A percentile compares a stretch with the other conserved stretches of the same genome.
phyloP scores from a whole-genome alignment of 768 basidiomycete species.

The Boletus vinaceobasis region DNA sequence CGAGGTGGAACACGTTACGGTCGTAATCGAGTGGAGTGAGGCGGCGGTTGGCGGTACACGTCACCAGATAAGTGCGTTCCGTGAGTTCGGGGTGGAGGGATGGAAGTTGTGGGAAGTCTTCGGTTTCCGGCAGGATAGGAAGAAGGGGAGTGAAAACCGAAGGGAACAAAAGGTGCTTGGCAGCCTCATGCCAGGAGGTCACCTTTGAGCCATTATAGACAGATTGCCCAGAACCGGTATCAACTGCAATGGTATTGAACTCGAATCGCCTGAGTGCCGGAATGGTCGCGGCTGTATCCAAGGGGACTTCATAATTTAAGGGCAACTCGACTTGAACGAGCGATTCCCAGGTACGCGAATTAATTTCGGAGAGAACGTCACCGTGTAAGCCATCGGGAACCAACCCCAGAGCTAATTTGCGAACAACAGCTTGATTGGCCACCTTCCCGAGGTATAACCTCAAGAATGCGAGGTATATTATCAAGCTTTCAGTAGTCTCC shows the following conservation, averaged over 20 bases:
- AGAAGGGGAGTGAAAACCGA: conserved; percentile 63
- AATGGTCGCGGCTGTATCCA: conserved; percentile 18
- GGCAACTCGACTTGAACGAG: conserved; percentile 56
- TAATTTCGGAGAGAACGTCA: conserved; percentile 45
- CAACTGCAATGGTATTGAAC: conserved; percentile 72
- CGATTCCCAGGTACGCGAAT: conserved; percentile 59
- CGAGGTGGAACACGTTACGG: conserved; percentile 98
- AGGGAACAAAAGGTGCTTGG: conserved; percentile 87
- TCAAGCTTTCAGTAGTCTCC: conserved; percentile 49
- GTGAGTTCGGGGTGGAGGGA: conserved; percentile 80
- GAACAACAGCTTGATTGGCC: conserved; percentile 52
- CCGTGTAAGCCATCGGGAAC: conserved; percentile 47
- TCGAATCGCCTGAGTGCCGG: conserved; percentile 54
- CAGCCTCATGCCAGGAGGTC: conserved; percentile 79
- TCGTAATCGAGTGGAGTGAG: conserved; percentile 95
- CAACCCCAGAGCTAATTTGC: conserved; percentile 46
- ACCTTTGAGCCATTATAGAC: conserved; percentile 59
- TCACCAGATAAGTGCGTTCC: conserved; percentile 91
- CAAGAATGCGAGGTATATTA: conserved; percentile 78
- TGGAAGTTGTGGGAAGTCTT: conserved; percentile 57
- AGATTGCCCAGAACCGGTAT: conserved; percentile 54
- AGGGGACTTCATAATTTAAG: conserved; percentile 10
- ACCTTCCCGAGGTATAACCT: conserved; percentile 72
- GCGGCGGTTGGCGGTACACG: conserved; percentile 90
- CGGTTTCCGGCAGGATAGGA: conserved; percentile 29